Base-by-base conservation (phyloP, 2,329 filamentous ascomycete species). In the Pyricularia sp. region DNA sequence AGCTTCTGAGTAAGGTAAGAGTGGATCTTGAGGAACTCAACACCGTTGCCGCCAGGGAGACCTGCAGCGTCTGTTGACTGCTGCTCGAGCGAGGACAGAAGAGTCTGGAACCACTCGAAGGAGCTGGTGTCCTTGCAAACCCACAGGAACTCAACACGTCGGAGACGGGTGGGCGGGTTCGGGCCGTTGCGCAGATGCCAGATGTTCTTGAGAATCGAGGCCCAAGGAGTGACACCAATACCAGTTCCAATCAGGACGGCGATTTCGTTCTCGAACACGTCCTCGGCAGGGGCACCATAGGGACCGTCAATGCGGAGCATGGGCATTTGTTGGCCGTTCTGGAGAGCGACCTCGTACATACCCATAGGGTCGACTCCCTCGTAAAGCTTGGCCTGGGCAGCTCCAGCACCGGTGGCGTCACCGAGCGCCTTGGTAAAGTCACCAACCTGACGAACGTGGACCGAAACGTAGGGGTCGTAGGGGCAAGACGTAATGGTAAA, bases 401-500 rank as follows among this genome's bases (percentile, higher is more conserved):
- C 83, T 73, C 94, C 95, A 33, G 94, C 95, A 78, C 95, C 95
- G n/a, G 98, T 87, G 11, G 94, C 92, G 74, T 97, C 92, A 77
- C 93, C 95, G n/a, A 99, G 86, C n/a, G 90, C 88, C 71, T 89
- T 88, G 14, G 95, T 99, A 77, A 97, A 99, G 81, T 99, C 95
- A 73, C 95, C 95, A 7, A 98, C 94, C 81, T 98, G 95, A 66
- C 95, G 92, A 70, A 99, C 90, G 79, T 99, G 95, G 33, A 99
- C 87, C 58, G 93, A 97, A 73, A 98, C 88, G 76, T 98, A 98
- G 0, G 92, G 92, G 75, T 99, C 95, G 76, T 93, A 95, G 5
- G 95, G 95, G 80, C 95, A 99, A 11, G 95, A 98, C 2, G 95
- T 99, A 79, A 99, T 98, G 76, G 95, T 99, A 78, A 98, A 99